Base-by-base conservation (phyloP, 2,329 filamentous ascomycete species). In the Arthrinium phaeospermum region DNA sequence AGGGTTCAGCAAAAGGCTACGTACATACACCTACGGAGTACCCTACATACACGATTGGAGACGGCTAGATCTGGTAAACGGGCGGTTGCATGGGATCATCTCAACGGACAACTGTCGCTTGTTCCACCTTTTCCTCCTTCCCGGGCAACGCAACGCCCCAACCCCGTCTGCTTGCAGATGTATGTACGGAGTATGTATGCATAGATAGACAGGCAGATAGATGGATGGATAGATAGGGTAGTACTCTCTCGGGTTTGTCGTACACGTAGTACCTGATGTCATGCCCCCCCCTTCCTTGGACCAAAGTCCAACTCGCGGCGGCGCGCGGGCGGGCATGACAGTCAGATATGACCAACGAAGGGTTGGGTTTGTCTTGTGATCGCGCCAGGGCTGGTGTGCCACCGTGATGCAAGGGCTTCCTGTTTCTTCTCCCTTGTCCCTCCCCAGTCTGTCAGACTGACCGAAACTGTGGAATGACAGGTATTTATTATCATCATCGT, bases 51-150 rank as follows among this genome's bases (percentile, higher is more conserved):
- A 37, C 57, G 57, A 64, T 64, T 64, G 57, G 57, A 64, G 57
- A 64, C 57, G 57, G 57, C 57, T 41, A 64, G 57, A 64, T 64
- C 57, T 64, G 57, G 13, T 22, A 41, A 64, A 64, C 19, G 57
- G 57, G 57, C 34, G 57, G 57, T 64, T 64, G 57, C 57, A 64
- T 64, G 41, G 57, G 30, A 64, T 64, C 57, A 64, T 64, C 57
- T 64, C 27, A 64, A 37, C 30, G 57, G 57, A 24, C 57, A 64
- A 64, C 57, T 64, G 57, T 64, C 57, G 57, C 57, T n/a, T 64
- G 34, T 64, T 41, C 34, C 53, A 61, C 53, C 53, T 2, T 41
- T 12, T 19, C 30, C 30, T 30, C 53, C 16, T 49, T 49, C 30
- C 30, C 53, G 24, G 27, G 49, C n/a, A 51, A 24, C n/a, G n/a